Evolutionary conservation across 495 filamentous ascomycete genomes (phyloP), one percentile per base, ranked within the genome.

Genomic region (Xylaria acuta): DNA sequence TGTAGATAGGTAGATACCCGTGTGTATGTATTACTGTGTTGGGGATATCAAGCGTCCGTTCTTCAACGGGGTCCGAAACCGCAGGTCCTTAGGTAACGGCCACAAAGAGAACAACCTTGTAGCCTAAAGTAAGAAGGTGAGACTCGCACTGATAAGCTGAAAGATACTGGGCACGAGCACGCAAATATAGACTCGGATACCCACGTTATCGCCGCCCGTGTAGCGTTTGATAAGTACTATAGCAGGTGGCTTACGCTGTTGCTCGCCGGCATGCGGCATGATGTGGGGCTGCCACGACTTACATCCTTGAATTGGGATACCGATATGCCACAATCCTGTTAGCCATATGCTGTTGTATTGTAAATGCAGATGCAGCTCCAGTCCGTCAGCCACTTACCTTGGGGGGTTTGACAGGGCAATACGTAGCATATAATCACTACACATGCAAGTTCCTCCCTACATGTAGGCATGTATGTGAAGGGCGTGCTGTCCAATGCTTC

Each of bases 51-150:
- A 60, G 58, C 20, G 11, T 11, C 45, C 27, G 41, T 36, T 5
- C 16, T 36, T 36, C 30, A 18, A 40, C 14, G 5, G 32, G 27
- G 53, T 56, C 65, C 65, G 65, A 67, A 67, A 30, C 65, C 65
- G 65, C 65, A 51, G 41, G 34, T 38, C 8, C 25, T 67, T 67
- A 67, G 65, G 65, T 67, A 67, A 67, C 49, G 30, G 11, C 45
- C 27, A 67, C 43, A 40, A 67, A 40, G 27, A 56, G 27, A 34
- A 43, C 43, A 12, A 43, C 18, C 9, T 36, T 36, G 22, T 43
- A 22, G 16, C 38, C 59, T 30, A 7, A 27, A 27, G 22, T 30
- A 34, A 32, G 32, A 32, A 32, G 25, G 12, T 7, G 5, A 32
- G 53, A 32, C 53, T 18, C 16, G 12, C 9, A 27, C 32, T 32